Percentiles rank a stretch among this genome's conserved stretches.
Evolutionary conservation across 2,329 filamentous ascomycete genomes (phyloP).

Genomic region (Microascus cirrosus): DNA sequence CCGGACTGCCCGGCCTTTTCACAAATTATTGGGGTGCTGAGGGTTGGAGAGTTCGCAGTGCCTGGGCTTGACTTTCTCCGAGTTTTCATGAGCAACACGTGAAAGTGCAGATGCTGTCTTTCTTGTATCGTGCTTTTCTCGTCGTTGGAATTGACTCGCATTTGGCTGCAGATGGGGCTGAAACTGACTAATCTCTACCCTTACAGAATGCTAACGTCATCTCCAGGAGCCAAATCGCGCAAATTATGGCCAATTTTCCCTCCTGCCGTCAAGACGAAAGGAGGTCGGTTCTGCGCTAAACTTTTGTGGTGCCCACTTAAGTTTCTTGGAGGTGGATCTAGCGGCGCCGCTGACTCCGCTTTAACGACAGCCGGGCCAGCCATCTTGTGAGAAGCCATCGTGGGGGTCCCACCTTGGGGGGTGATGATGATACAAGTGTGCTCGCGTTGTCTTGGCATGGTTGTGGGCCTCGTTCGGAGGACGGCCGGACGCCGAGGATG

Average conservation of each 20-base stretch:
- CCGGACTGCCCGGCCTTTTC: neutral
- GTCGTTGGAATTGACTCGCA: neutral
- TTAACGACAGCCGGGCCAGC: neutral
- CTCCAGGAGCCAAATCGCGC: neutral
- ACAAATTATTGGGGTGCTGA: too few species aligned
- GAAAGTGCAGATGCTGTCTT: neutral
- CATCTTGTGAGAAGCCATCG: neutral
- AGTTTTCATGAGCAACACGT: neutral
- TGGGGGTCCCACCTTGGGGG: neutral
- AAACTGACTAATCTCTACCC: neutral
- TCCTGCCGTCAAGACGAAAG: too few species aligned
- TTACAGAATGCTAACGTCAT: too few species aligned
- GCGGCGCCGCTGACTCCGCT: neutral
- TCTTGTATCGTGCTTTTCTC: neutral
- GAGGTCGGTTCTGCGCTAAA: neutral
- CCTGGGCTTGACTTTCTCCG: too few species aligned
- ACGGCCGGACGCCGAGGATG: neutral
- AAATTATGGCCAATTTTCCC: neutral
- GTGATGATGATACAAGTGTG: neutral
- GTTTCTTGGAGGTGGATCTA: neutral
- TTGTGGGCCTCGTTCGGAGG: neutral
- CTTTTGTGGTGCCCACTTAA: neutral
- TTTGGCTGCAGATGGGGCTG: neutral
- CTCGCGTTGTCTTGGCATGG: neutral
- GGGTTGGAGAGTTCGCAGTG: too few species aligned